Evolutionary conservation across 495 filamentous ascomycete genomes (phyloP), one percentile per base, ranked within the genome.

Genomic region (Pseudomonodictys pantanalensis): DNA sequence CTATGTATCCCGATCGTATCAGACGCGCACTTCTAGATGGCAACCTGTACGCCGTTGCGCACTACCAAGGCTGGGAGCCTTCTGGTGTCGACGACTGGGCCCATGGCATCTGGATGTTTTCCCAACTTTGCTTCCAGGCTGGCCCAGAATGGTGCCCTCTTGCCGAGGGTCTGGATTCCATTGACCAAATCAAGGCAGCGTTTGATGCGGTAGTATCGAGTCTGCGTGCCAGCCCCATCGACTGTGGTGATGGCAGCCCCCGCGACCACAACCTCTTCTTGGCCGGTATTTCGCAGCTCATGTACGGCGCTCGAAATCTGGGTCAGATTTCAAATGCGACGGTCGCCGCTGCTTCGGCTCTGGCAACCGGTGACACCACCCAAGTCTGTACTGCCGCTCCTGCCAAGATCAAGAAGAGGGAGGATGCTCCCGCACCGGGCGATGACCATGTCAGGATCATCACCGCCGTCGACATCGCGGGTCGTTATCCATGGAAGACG

Each of bases 1-100:
- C 53, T 42, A 46, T 56, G 41, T 48, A 56, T 25, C 53, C 53
- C 25, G 28, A 56, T 25, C 53, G 53, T 20, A 45, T 56, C 42
- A 1, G 53, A 46, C 41, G 53, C 25, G 41, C 38, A 1, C 39
- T 56, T 17, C 39, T 56, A 1, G 53, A 56, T 22, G 53, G 10
- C 5, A 56, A 56, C 17, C 3, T 46, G 6, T 48, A 56, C 24
- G 53, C 24, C 25, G 43, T 46, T 5, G 23, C 4, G 8, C 24
- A 48, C 18, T 56, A 56, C 42, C 41, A 56, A 22, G 53, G 53
- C 9, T 56, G 23, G 23, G 17, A 32, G 8, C 43, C 53, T 17
- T 3, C 53, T 12, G 24, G 4, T 6, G n/a, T 38, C 26, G 53
- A 56, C 11, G 53, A 56, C 23, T 4, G 32, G 24, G 53, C 26